These are phyloP conservation scores for Nicotiana sylvestris DNA, from an alignment of 257 asterid species.

Conservation along the genomic window DNA sequence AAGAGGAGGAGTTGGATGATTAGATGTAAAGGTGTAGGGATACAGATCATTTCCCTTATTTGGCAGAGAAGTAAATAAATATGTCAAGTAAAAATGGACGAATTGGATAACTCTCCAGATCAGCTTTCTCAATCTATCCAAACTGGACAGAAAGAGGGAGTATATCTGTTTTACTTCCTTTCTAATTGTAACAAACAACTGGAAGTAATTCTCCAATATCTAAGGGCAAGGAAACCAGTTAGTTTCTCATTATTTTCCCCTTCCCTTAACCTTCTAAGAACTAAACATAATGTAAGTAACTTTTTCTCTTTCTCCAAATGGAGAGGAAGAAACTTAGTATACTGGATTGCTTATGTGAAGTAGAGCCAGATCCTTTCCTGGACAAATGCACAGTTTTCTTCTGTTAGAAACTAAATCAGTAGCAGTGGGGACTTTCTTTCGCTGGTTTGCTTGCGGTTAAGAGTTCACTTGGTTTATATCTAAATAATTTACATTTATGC, in stretches of 20 bases:
- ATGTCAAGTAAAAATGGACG: slow-evolving; percentile 2
- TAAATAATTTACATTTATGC: neutral
- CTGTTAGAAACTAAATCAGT: neutral
- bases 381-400: neutral
- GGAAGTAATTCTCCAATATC: neutral
- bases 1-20: neutral
- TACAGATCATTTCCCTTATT: neutral
- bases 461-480: neutral
- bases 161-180: neutral
- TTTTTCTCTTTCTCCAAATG: neutral
- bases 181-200: neutral
- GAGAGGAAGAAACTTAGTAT: neutral
- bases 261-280: neutral
- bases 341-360: neutral
- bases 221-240: neutral
- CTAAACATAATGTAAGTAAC: neutral
- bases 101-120: neutral
- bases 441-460: slow-evolving; percentile 1
- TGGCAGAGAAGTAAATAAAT: neutral
- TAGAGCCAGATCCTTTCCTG: neutral
- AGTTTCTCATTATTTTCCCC: neutral
- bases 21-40: neutral
- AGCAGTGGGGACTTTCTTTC: neutral
- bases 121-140: slow-evolving; percentile 8
- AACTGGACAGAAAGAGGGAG: neutral